Conservation (phyloP, 495 filamentous ascomycete genomes). For the Penicillium crystallinum region DNA sequence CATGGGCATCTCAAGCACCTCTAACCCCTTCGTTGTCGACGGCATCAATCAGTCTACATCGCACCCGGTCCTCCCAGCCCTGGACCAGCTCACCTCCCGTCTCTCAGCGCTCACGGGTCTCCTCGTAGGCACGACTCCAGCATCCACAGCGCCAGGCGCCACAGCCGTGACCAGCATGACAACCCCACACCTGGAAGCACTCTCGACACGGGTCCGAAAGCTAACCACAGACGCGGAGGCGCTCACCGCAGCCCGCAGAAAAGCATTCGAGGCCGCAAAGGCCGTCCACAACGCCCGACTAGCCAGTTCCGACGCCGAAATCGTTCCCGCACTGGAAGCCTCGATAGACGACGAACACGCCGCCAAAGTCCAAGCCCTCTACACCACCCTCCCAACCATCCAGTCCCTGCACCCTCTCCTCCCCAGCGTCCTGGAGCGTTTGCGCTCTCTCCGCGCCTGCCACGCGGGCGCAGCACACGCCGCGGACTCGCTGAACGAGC, state of each 20-base stretch:
- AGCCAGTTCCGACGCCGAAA: conserved; percentile 29
- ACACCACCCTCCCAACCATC: conserved; percentile 82
- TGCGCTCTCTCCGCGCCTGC: conserved; percentile 76
- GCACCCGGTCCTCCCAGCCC: conserved; percentile 70
- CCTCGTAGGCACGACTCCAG: conserved; percentile 37
- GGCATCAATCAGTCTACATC: conserved; percentile 58
- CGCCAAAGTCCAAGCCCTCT: conserved; percentile 87
- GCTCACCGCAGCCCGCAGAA: conserved; percentile 64
- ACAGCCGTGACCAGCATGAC: conserved; percentile 23
- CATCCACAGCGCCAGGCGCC: conserved; percentile 24
- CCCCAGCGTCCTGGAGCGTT: conserved; percentile 76
- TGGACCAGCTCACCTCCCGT: conserved; percentile 56
- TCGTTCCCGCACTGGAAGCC: conserved; percentile 24
- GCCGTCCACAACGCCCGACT: conserved; percentile 55
- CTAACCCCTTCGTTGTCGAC: conserved; percentile 58
- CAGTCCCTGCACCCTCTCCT: conserved; percentile 80
- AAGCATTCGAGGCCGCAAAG: conserved; percentile 66
- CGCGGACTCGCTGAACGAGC: conserved; percentile 64
- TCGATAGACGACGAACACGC: conserved; percentile 56
- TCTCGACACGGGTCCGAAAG: conserved; percentile 66
- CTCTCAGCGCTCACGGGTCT: conserved; percentile 40
- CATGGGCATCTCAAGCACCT: conserved; percentile 68
- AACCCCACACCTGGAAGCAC: conserved; percentile 59
- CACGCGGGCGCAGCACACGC: conserved; percentile 87
- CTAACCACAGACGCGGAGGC: conserved; percentile 75